Evolutionary conservation across 768 basidiomycete genomes (phyloP).

Genomic region (Artomyces pyxidatus): DNA sequence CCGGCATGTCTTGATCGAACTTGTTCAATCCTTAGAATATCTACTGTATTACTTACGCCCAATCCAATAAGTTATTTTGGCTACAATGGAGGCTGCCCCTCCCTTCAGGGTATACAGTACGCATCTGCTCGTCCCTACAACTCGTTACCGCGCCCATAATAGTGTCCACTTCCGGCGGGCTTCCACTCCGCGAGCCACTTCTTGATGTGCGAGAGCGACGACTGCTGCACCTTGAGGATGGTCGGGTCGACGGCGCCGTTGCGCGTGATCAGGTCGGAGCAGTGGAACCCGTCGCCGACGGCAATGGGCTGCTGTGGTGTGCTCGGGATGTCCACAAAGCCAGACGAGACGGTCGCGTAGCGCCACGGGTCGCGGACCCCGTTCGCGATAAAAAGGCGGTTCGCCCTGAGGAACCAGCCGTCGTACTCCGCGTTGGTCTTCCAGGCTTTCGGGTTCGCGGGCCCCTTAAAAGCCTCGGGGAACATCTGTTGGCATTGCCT

Average conservation of each 20-base stretch:
- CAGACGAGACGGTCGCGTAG: background rate
- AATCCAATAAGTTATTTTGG: too few species aligned
- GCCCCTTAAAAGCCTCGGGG: conserved; percentile 13
- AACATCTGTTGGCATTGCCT: conserved; percentile 17
- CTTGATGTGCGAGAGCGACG: background rate
- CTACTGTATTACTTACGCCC: too few species aligned
- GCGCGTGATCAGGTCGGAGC: background rate
- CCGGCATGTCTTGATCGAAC: too few species aligned
- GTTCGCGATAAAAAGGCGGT: conserved; percentile 18
- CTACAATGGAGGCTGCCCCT: too few species aligned
- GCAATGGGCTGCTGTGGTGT: background rate
- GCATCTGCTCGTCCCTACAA: too few species aligned
- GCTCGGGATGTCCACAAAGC: background rate
- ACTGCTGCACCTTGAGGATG: background rate
- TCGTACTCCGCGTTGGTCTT: conserved; percentile 12
- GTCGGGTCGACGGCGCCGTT: background rate
- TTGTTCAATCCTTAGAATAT: too few species aligned
- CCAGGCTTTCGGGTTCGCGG: conserved; percentile 7
- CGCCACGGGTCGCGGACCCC: background rate
- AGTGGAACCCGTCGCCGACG: background rate
- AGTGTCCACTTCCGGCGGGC: conserved; percentile 16
- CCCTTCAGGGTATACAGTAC: too few species aligned
- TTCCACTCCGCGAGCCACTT: background rate
- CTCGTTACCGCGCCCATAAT: too few species aligned
- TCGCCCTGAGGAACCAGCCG: conserved; percentile 17